phyloP scores from a whole-genome alignment of 371 early-diverging fungal genomes.

The Rhizopus sp. region DNA sequence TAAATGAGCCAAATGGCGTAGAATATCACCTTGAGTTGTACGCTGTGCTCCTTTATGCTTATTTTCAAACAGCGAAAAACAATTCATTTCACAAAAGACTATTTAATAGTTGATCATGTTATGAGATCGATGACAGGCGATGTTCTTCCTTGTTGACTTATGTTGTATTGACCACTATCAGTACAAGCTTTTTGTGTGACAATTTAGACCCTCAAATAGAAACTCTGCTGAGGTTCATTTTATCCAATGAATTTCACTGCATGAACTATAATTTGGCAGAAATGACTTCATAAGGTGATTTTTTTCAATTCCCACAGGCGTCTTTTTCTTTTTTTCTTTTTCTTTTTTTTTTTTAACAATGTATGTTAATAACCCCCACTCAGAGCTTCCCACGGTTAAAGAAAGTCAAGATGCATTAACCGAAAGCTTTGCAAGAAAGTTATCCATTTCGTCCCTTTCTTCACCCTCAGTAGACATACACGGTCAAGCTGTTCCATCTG shows the following conservation, averaged over 20 bases:
- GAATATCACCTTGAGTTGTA: too few species aligned
- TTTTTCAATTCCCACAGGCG: background rate
- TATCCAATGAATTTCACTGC: conserved; percentile 11
- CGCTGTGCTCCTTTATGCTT: too few species aligned
- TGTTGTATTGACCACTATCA: too few species aligned
- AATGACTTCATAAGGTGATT: conserved; percentile 16
- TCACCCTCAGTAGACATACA: conserved; percentile 31
- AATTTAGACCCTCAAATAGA: background rate
- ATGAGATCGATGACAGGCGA: too few species aligned
- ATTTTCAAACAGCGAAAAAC: too few species aligned
- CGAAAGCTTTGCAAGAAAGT: conserved; percentile 10
- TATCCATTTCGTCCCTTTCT: conserved; percentile 16
- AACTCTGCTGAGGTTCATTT: background rate
- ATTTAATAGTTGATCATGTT: too few species aligned
- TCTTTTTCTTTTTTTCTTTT: conserved; percentile 9
- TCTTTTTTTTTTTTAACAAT: background rate
- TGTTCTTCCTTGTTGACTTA: too few species aligned
- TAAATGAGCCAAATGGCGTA: too few species aligned
- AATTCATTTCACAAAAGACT: too few species aligned
- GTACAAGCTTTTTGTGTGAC: background rate
- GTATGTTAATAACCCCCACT: background rate
- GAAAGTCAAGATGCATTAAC: conserved; percentile 8
- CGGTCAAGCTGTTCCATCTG: conserved; percentile 33
- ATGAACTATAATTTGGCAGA: conserved; percentile 9
- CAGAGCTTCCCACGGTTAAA: background rate